Percentiles rank a stretch among this genome's conserved stretches.
Evolutionary conservation across 2,329 filamentous ascomycete species (phyloP).

Genomic region (Clonostachys rhizophaga): DNA sequence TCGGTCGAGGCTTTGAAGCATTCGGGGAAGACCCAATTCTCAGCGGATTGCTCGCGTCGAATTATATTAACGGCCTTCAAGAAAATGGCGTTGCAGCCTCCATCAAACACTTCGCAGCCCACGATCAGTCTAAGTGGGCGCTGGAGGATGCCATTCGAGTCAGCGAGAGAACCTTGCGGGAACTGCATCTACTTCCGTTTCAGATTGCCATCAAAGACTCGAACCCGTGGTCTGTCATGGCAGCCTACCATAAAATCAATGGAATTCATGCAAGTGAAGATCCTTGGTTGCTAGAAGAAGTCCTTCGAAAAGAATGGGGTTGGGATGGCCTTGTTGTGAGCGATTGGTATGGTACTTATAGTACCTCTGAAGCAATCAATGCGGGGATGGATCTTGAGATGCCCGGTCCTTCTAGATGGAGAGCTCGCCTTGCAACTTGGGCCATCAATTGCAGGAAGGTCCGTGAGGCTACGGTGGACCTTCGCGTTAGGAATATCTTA

Average conservation of each 20-base stretch:
- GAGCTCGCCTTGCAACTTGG: slow-evolving; percentile 45
- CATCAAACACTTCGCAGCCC: slow-evolving; percentile 68
- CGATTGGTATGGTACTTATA: slow-evolving; percentile 54
- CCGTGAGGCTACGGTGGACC: slow-evolving; percentile 46
- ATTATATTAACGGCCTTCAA: slow-evolving; percentile 70
- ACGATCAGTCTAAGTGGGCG: slow-evolving; percentile 39
- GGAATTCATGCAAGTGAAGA: slow-evolving; percentile 52
- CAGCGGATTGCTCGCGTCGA: slow-evolving; percentile 67
- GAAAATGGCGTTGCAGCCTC: slow-evolving; percentile 71
- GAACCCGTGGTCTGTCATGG: slow-evolving; percentile 51
- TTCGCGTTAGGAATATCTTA: slow-evolving; percentile 50
- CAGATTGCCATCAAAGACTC: slow-evolving; percentile 49
- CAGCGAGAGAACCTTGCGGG: slow-evolving; percentile 17
- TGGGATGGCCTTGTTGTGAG: slow-evolving; percentile 51
- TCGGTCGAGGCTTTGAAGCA: slow-evolving; percentile 83
- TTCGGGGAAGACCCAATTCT: slow-evolving; percentile 80
- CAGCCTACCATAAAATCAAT: slow-evolving; percentile 55
- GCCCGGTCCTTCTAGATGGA: slow-evolving; percentile 48
- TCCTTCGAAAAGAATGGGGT: slow-evolving; percentile 52
- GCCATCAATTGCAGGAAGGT: slow-evolving; percentile 52
- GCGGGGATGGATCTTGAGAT: slow-evolving; percentile 57
- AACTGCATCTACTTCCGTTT: slow-evolving; percentile 55
- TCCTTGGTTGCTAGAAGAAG: slow-evolving; percentile 39
- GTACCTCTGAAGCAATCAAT: slow-evolving; percentile 40
- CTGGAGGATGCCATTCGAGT: slow-evolving; percentile 12